A percentile compares a stretch with the other conserved stretches of the same genome.
phyloP scores from a whole-genome alignment of 176 grass and related monocot genomes.

The Oryza coarctata region DNA sequence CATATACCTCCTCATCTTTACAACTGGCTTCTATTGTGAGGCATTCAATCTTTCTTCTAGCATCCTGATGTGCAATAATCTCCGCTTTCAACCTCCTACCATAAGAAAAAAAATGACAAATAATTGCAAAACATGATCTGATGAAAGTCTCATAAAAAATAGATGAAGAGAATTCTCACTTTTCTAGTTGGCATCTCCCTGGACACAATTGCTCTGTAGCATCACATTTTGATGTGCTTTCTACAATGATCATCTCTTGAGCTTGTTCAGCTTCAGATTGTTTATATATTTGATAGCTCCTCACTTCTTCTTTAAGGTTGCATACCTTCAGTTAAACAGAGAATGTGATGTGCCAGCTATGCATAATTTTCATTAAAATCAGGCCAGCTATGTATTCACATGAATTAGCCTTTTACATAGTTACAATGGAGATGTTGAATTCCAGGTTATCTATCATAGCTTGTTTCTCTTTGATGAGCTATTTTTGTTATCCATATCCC shows the following conservation, averaged over 20 bases:
- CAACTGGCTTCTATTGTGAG: slow-evolving; percentile 49
- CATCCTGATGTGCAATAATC: slow-evolving; percentile 62
- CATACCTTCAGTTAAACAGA: slow-evolving; percentile 41
- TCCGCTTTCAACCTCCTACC: slow-evolving; percentile 39
- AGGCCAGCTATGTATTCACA: background rate
- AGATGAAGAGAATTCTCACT: slow-evolving; percentile 36
- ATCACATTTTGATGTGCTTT: slow-evolving; percentile 48
- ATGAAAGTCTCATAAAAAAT: background rate
- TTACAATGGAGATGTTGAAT: slow-evolving; percentile 13
- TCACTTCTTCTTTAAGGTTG: slow-evolving; percentile 85
- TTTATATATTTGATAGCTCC: slow-evolving; percentile 62
- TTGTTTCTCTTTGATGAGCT: background rate
- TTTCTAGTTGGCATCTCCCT: slow-evolving; percentile 32
- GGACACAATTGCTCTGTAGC: slow-evolving; percentile 30
- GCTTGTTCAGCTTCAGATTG: slow-evolving; percentile 44
- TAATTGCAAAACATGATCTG: background rate
- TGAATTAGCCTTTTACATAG: background rate
- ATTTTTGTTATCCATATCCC: slow-evolving; percentile 11
- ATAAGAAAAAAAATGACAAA: slow-evolving; percentile 15
- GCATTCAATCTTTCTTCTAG: slow-evolving; percentile 54
- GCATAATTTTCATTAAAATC: slow-evolving; percentile 3
- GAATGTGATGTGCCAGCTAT: slow-evolving; percentile 1
- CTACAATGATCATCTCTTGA: slow-evolving; percentile 37
- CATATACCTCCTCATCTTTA: slow-evolving; percentile 79
- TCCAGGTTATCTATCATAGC: background rate